Evolutionary conservation across 164 flowering plant genomes (phyloP).

Genomic region (Nelumbo lutea): DNA sequence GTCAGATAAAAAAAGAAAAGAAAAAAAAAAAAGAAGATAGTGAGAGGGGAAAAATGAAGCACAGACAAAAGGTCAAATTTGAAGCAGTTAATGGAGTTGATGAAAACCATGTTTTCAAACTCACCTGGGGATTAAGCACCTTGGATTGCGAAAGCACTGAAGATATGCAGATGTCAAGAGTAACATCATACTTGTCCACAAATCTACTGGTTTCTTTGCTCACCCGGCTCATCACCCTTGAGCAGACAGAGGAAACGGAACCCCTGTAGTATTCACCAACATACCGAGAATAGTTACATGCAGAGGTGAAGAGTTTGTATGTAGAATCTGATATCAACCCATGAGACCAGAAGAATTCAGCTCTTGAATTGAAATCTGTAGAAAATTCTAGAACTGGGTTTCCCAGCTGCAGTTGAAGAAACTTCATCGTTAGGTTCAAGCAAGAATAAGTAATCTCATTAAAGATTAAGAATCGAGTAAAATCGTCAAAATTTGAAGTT

Average conservation of each 20-base stretch:
- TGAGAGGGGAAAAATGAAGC: not conserved
- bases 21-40: not conserved
- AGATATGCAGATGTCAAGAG: constrained; percentile 77
- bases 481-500: not conserved
- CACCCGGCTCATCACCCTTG: constrained; percentile 61
- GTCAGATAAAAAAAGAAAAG: not conserved
- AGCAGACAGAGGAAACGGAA: constrained; percentile 53
- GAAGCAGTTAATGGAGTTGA: not conserved
- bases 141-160: constrained; percentile 60
- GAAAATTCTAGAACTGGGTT: constrained; percentile 73
- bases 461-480: not conserved
- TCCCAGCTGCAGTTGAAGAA: constrained; percentile 47
- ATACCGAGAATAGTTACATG: constrained; percentile 71
- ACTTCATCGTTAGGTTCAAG: not conserved
- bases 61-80: not conserved
- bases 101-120: not conserved
- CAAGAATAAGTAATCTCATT: not conserved
- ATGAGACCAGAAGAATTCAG: constrained; percentile 83
- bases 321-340: constrained; percentile 84
- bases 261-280: constrained; percentile 70
- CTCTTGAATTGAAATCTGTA: constrained; percentile 69
- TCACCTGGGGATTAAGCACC: constrained; percentile 55
- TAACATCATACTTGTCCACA: constrained; percentile 79
- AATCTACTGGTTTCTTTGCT: constrained; percentile 65
- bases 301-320: constrained; percentile 58